A percentile compares a stretch with the other conserved stretches of the same genome.
Conservation (phyloP, 306 rosid genomes). For the Lotus japonicus region DNA sequence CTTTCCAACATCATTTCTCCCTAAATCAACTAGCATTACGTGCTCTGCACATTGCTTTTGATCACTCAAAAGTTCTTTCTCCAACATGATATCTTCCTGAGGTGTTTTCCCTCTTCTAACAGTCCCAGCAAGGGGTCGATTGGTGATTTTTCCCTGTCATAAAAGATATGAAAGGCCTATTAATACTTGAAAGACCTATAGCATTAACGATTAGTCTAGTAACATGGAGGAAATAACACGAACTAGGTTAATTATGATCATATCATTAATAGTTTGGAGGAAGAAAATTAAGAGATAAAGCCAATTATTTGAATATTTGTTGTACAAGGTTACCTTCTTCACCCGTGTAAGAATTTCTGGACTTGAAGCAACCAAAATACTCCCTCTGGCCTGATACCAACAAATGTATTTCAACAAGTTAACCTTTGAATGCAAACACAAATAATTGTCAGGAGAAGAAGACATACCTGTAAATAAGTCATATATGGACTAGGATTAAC, state of each 20-base stretch:
- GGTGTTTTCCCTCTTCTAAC: slow-evolving; percentile 87
- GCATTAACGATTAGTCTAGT: background rate
- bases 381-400: slow-evolving; percentile 74
- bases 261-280: background rate
- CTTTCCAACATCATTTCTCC: slow-evolving; percentile 98
- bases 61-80: slow-evolving; percentile 74
- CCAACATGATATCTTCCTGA: slow-evolving; percentile 74
- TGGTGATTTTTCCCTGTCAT: slow-evolving; percentile 62
- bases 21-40: slow-evolving; percentile 90
- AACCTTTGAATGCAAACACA: slow-evolving; percentile 1
- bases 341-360: slow-evolving; percentile 95
- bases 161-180: slow-evolving; percentile 19
- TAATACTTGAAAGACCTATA: slow-evolving; percentile 5
- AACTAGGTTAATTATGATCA: slow-evolving; percentile 7
- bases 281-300: background rate
- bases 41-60: slow-evolving; percentile 94
- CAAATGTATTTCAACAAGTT: slow-evolving; percentile 7
- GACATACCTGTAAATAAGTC: slow-evolving; percentile 87
- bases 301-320: background rate
- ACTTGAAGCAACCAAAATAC: slow-evolving; percentile 97
- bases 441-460: slow-evolving; percentile 2
- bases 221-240: slow-evolving; percentile 4
- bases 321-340: slow-evolving; percentile 55
- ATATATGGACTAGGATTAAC: slow-evolving; percentile 97
- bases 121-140: slow-evolving; percentile 97